A percentile compares a stretch with the other conserved stretches of the same genome.
Conservation (phyloP, 345 rosid genomes). For the Dimocarpus longan region DNA sequence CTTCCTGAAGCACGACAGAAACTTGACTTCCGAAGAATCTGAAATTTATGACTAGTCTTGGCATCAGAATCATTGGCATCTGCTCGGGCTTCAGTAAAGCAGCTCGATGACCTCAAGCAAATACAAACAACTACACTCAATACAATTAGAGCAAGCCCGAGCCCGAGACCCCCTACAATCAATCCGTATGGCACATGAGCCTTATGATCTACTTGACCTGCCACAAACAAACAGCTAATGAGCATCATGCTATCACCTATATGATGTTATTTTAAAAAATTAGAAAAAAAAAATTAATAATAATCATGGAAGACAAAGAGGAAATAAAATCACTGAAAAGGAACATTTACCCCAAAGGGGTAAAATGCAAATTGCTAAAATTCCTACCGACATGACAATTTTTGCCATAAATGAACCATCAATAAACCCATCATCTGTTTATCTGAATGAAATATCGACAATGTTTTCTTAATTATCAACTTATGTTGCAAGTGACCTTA, state of each 20-base stretch:
- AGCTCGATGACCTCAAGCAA: slow-evolving; percentile 65
- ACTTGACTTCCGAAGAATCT: slow-evolving; percentile 80
- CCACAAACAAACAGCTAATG: slow-evolving; percentile 44
- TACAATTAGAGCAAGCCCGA: slow-evolving; percentile 61
- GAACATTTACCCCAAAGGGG: background rate
- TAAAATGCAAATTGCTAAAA: background rate
- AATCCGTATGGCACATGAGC: slow-evolving; percentile 69
- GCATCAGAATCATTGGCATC: slow-evolving; percentile 46
- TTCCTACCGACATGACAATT: background rate
- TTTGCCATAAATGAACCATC: background rate
- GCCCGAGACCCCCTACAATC: slow-evolving; percentile 81
- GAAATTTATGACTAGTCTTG: slow-evolving; percentile 67
- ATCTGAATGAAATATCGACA: background rate
- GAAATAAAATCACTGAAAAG: background rate
- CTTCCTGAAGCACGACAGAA: slow-evolving; percentile 91
- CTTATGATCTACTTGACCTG: slow-evolving; percentile 47
- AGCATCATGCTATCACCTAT: slow-evolving; percentile 13
- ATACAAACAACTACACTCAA: slow-evolving; percentile 53
- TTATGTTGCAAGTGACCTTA: background rate
- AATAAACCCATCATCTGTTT: background rate
- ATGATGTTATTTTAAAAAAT: slow-evolving; percentile 3
- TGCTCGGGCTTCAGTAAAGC: slow-evolving; percentile 39
- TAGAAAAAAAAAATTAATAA: background rate
- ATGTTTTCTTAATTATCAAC: background rate
- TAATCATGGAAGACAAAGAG: background rate